Evolutionary conservation across 2,329 filamentous ascomycete species (phyloP).

Genomic region (Neonectria sp.): DNA sequence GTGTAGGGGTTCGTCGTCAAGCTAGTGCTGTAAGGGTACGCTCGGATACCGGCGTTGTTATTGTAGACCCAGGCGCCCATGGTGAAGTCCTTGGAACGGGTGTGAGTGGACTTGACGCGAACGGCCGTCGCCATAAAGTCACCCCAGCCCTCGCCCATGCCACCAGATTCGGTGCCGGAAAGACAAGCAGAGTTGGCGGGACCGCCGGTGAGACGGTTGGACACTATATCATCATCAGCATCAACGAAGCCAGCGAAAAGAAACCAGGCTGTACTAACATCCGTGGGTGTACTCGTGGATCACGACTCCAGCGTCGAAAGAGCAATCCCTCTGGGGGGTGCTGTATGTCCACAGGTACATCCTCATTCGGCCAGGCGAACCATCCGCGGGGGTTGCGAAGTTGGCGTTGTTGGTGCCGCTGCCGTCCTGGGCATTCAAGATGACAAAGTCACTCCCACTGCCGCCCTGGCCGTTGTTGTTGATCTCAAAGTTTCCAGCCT

Average conservation of each 20-base stretch:
- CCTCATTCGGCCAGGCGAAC: constrained; percentile 66
- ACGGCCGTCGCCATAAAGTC: constrained; percentile 70
- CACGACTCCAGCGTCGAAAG: constrained; percentile 73
- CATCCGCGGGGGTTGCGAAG: constrained; percentile 69
- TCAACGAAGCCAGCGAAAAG: constrained; percentile 22
- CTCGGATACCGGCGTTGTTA: constrained; percentile 61
- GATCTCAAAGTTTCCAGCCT: constrained; percentile 72
- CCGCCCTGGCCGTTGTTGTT: constrained; percentile 71
- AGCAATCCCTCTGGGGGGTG: constrained; percentile 65
- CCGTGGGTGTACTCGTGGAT: constrained; percentile 73
- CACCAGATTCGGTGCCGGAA: constrained; percentile 62
- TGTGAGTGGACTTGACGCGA: constrained; percentile 62
- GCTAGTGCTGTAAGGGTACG: constrained; percentile 67
- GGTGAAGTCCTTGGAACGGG: constrained; percentile 60
- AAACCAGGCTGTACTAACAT: constrained; percentile 50
- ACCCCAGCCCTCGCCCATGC: constrained; percentile 73
- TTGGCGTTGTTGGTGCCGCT: constrained; percentile 70
- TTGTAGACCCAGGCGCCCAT: constrained; percentile 67
- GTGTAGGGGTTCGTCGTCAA: constrained; percentile 64
- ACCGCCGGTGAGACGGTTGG: constrained; percentile 72
- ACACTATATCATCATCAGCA: constrained; percentile 54
- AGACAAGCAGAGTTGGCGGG: constrained; percentile 68
- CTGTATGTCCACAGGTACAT: constrained; percentile 71
- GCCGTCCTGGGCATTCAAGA: constrained; percentile 71
- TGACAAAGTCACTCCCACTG: constrained; percentile 65